These are phyloP conservation scores for Nyssa sinensis DNA, from an alignment of 148 eudicot species.

Conservation along the genomic window DNA sequence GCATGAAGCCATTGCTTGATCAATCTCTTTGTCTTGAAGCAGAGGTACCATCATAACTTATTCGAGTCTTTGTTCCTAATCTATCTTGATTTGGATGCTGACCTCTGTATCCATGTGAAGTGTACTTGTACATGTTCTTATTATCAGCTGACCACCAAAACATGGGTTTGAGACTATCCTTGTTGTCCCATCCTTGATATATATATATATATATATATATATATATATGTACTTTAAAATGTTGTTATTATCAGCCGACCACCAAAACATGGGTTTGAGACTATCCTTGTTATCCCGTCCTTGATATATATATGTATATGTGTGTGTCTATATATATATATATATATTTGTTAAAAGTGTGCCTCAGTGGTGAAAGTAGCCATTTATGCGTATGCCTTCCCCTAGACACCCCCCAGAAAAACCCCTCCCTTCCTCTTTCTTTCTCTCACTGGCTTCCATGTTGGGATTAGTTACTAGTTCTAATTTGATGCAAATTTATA, in stretches of 20 bases:
- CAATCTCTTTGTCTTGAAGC: conserved; percentile 44
- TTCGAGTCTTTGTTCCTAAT: background rate
- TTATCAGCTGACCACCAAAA: background rate
- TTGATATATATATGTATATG: background rate
- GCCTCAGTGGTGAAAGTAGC: background rate
- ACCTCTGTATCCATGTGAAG: background rate
- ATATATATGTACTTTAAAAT: background rate
- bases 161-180: background rate
- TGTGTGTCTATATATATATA: background rate
- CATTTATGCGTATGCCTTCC: no score
- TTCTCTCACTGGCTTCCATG: no score
- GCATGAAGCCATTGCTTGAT: conserved; percentile 53
- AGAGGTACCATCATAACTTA: conserved; percentile 54
- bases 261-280: background rate
- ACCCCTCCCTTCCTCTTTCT: no score
- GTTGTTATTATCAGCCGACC: background rate
- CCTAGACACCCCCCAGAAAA: background rate
- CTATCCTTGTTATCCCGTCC: background rate
- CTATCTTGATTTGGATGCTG: background rate
- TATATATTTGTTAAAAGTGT: background rate
- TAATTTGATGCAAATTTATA: no score
- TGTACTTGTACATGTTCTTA: background rate
- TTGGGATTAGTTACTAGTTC: no score
- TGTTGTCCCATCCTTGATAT: background rate
- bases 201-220: background rate